Conservation (phyloP, 2,329 filamentous ascomycete genomes). For the Aspergillus pseudoterreus region DNA sequence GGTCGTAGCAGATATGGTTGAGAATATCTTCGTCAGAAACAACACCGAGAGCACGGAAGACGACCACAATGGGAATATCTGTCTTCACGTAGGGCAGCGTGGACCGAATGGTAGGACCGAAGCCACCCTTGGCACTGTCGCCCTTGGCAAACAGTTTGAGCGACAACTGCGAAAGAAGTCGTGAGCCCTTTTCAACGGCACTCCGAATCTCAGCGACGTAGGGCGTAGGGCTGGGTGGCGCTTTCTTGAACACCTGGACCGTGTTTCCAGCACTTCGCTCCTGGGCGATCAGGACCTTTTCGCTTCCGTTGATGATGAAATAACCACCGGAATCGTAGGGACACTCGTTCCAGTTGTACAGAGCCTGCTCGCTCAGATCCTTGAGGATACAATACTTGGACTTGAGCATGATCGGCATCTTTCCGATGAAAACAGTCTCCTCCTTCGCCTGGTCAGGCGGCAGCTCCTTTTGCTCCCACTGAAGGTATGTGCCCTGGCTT, state of each 20-base stretch:
- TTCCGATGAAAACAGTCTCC: slow-evolving; percentile 84
- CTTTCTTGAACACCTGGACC: slow-evolving; percentile 98
- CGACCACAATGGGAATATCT: slow-evolving; percentile 89
- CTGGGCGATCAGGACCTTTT: slow-evolving; percentile 97
- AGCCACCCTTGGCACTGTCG: slow-evolving; percentile 71
- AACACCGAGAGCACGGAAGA: slow-evolving; percentile 91
- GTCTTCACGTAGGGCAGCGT: slow-evolving; percentile 91
- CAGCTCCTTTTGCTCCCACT: slow-evolving; percentile 45
- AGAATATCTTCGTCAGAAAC: slow-evolving; percentile 98
- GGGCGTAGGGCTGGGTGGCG: slow-evolving; percentile 82
- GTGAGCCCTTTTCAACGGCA: slow-evolving; percentile 91
- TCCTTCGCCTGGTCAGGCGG: slow-evolving; percentile 55
- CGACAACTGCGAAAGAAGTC: slow-evolving; percentile 87
- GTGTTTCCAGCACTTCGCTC: slow-evolving; percentile 98
- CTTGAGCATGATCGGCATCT: slow-evolving; percentile 96
- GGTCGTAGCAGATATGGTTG: slow-evolving; percentile 95
- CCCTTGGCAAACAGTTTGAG: slow-evolving; percentile 88
- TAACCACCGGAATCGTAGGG: slow-evolving; percentile 98
- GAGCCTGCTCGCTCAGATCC: slow-evolving; percentile 74
- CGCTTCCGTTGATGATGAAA: slow-evolving; percentile 98
- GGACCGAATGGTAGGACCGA: slow-evolving; percentile 84
- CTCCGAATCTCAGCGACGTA: slow-evolving; percentile 96
- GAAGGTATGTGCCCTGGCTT: slow-evolving; percentile 39
- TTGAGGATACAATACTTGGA: slow-evolving; percentile 91
- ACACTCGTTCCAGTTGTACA: slow-evolving; percentile 92